Base-by-base conservation (phyloP, 495 filamentous ascomycete species). In the Viridothelium virens region DNA sequence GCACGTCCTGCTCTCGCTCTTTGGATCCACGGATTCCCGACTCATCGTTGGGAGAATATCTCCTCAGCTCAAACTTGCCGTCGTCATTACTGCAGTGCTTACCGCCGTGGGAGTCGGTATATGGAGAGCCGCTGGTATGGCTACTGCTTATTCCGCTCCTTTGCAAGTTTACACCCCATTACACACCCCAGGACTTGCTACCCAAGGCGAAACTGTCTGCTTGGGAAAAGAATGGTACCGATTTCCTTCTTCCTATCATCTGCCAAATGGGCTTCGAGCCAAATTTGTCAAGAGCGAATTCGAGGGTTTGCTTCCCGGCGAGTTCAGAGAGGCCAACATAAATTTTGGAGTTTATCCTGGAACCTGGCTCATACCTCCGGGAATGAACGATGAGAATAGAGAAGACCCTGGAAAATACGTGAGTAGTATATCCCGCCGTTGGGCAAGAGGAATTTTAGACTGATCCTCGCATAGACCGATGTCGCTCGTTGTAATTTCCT, bases 221-320 rank as follows among this genome's bases (percentile, higher is more conserved):
- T 83, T 96, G 59, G 92, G 89, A 50, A 97, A 97, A 74, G 95
- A 99, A 74, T 99, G 95, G 95, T 97, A 99, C 74, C 90, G 95
- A 61, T 99, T 96, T 72, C 95, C 95, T 11, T 92, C 90, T 14
- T 92, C 91, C 3, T 97, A 92, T 77, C 90, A 92, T 74, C 81
- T 99, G 0, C 95, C 95, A 0, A 75, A 86, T 6, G 81, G 82
- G 56, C 88, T 92, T 82, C 84, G 83, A 50, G 90, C 90, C 66
- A 95, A 91, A 67, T 97, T 96, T 70, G 79, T 99, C 63, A 89
- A 87, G 70, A 94, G 90, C 71, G 90, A 91, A 66, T 99, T 99
- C 77, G 81, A 83, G 36, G 95, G 95, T 10, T 77, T 99, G 47
- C 81, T 99, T 34, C 95, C 95, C 1, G 95, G 95, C 3, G 89